Evolutionary conservation across 2,329 filamentous ascomycete species (phyloP).

Genomic region (Penicillium sclerotiorum): DNA sequence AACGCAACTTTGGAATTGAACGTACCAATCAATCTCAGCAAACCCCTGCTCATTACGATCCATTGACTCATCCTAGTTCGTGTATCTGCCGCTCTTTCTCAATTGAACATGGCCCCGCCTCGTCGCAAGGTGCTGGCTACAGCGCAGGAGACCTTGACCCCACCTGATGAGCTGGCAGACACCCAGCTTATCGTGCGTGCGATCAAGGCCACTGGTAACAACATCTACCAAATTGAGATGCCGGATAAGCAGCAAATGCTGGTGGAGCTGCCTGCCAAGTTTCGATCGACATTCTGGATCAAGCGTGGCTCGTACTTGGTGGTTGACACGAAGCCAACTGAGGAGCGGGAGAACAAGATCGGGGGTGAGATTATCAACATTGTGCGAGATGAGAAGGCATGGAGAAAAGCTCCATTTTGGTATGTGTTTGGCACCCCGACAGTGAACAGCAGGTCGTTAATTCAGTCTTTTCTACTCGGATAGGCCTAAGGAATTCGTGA

Average conservation of each 20-base stretch:
- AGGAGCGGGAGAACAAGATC: slow-evolving; percentile 73
- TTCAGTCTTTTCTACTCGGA: background rate
- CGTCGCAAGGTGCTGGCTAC: slow-evolving; percentile 78
- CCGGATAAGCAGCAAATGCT: slow-evolving; percentile 68
- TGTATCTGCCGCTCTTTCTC: background rate
- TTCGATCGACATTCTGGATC: slow-evolving; percentile 93
- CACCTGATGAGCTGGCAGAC: slow-evolving; percentile 58
- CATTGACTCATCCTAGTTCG: background rate
- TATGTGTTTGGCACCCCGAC: slow-evolving; percentile 41
- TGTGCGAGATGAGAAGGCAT: slow-evolving; percentile 85
- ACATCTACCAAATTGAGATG: slow-evolving; percentile 77
- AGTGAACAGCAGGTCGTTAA: slow-evolving; percentile 10
- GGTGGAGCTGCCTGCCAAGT: slow-evolving; percentile 79
- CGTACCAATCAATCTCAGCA: background rate
- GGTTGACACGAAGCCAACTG: slow-evolving; percentile 69
- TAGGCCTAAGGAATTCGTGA: slow-evolving; percentile 80
- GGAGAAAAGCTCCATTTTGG: slow-evolving; percentile 91
- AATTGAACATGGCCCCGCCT: slow-evolving; percentile 64
- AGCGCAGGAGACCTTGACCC: slow-evolving; percentile 68
- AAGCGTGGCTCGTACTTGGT: slow-evolving; percentile 86
- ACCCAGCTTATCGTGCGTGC: slow-evolving; percentile 72
- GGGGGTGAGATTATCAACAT: slow-evolving; percentile 90
- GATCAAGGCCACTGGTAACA: slow-evolving; percentile 82
- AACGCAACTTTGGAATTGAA: too few relatives aligned
- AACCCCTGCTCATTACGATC: background rate